phyloP scores from a whole-genome alignment of 2,329 filamentous ascomycete species.

The Plenodomus lindquistii region DNA sequence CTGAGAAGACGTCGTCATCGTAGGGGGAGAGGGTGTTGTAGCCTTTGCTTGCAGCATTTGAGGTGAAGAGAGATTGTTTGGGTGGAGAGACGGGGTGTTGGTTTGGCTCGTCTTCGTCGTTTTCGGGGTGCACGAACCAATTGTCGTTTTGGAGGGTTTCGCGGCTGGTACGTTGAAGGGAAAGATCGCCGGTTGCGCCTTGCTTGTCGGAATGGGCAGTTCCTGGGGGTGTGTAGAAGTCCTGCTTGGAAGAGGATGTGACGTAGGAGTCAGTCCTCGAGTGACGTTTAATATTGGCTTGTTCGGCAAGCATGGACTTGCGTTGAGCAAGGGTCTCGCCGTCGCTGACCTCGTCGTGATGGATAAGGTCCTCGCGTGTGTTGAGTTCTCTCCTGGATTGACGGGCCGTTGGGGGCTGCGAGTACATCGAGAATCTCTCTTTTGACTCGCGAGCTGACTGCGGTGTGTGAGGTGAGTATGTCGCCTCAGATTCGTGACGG shows the following conservation, averaged over 20 bases:
- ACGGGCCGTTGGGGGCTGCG: slow-evolving; percentile 39
- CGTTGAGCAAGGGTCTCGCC: slow-evolving; percentile 38
- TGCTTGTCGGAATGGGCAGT: slow-evolving; percentile 21
- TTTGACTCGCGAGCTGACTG: slow-evolving; percentile 59
- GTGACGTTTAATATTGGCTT: slow-evolving; percentile 39
- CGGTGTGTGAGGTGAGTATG: slow-evolving; percentile 56
- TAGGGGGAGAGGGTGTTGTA: slow-evolving; percentile 34
- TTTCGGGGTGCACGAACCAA: slow-evolving; percentile 49
- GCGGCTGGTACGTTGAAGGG: slow-evolving; percentile 32
- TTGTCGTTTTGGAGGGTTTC: slow-evolving; percentile 50
- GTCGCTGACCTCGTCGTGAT: slow-evolving; percentile 23
- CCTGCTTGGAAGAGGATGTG: slow-evolving; percentile 33
- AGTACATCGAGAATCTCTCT: slow-evolving; percentile 51
- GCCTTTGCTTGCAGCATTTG: slow-evolving; percentile 27
- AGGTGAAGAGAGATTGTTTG: slow-evolving; percentile 29
- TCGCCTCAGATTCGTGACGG: slow-evolving; percentile 64
- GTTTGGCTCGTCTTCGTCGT: slow-evolving; percentile 17
- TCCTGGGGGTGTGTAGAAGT: slow-evolving; percentile 33
- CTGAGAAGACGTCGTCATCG: slow-evolving; percentile 32
- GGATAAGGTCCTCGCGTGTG: slow-evolving; percentile 35
- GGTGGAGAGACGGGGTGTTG: slow-evolving; percentile 14
- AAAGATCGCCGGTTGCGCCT: slow-evolving; percentile 29
- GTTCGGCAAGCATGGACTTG: slow-evolving; percentile 38
- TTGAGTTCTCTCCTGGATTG: slow-evolving; percentile 46
- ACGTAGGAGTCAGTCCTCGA: slow-evolving; percentile 33